A percentile compares a stretch with the other conserved stretches of the same genome.
Evolutionary conservation across 1,139 yeast genomes (phyloP).

Genomic region (Zhuliangozyma blackwelliae): DNA sequence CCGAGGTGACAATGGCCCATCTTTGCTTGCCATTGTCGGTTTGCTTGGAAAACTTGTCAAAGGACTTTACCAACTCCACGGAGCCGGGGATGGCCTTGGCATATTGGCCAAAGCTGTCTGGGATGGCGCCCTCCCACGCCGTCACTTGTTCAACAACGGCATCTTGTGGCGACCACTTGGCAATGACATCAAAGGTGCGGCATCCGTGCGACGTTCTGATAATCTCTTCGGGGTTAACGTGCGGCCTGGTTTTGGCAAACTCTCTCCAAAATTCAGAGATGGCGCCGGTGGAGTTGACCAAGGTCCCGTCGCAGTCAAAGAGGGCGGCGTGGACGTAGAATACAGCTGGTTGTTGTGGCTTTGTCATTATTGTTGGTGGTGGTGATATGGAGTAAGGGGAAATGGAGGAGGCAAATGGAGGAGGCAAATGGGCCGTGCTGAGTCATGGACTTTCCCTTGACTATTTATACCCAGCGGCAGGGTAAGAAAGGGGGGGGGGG

Average conservation of each 20-base stretch:
- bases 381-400: neutral
- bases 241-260: slow-evolving; percentile 65
- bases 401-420: too few species aligned
- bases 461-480: too few species aligned
- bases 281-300: slow-evolving; percentile 78
- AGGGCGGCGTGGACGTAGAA: slow-evolving; percentile 50
- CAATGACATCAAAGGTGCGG: slow-evolving; percentile 74
- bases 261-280: slow-evolving; percentile 80
- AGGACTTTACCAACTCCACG: slow-evolving; percentile 53
- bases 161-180: slow-evolving; percentile 70
- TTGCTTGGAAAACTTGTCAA: slow-evolving; percentile 40
- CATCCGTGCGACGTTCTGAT: slow-evolving; percentile 78
- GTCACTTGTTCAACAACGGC: slow-evolving; percentile 66
- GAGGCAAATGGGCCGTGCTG: too few species aligned
- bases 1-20: slow-evolving; percentile 87
- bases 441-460: too few species aligned
- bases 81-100: slow-evolving; percentile 79
- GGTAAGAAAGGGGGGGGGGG: too few species aligned
- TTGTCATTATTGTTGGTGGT: slow-evolving; percentile 18
- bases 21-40: slow-evolving; percentile 45
- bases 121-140: slow-evolving; percentile 66
- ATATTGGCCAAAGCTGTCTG: slow-evolving; percentile 64
- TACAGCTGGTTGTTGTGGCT: slow-evolving; percentile 40
- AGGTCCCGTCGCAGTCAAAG: slow-evolving; percentile 83
- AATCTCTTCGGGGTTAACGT: slow-evolving; percentile 65